Evolutionary conservation across 495 filamentous ascomycete species (phyloP).

Genomic region (Bryoglossum gracile): DNA sequence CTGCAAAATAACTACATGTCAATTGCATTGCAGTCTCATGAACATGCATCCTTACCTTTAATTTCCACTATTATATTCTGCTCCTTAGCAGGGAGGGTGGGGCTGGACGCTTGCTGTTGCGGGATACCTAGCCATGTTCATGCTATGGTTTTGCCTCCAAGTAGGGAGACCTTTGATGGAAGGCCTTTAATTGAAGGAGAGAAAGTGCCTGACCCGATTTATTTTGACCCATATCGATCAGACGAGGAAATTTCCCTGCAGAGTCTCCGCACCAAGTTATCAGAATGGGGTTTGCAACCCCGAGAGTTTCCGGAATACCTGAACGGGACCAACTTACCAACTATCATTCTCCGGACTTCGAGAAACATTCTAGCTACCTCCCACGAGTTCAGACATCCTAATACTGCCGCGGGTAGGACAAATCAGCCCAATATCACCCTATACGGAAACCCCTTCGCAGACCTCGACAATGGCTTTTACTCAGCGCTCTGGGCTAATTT

Average conservation of each 20-base stretch:
- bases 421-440: slow-evolving; percentile 20
- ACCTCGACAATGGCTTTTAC: slow-evolving; percentile 66
- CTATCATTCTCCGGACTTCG: slow-evolving; percentile 68
- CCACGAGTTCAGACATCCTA: slow-evolving; percentile 29
- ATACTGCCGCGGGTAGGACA: slow-evolving; percentile 13
- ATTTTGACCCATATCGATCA: slow-evolving; percentile 75
- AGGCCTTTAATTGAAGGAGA: slow-evolving; percentile 16
- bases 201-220: slow-evolving; percentile 51
- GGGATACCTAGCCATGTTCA: slow-evolving; percentile 76
- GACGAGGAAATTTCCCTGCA: slow-evolving; percentile 54
- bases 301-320: slow-evolving; percentile 50
- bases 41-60: slow-evolving; percentile 69
- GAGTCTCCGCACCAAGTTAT: slow-evolving; percentile 52
- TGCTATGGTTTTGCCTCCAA: slow-evolving; percentile 55
- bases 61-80: slow-evolving; percentile 58
- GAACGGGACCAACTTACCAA: slow-evolving; percentile 47
- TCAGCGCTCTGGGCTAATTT: slow-evolving; percentile 72
- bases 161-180: slow-evolving; percentile 57
- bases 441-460: slow-evolving; percentile 31
- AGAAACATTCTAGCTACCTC: slow-evolving; percentile 64
- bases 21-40: slow-evolving; percentile 57
- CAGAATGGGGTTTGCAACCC: slow-evolving; percentile 51
- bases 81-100: slow-evolving; percentile 44
- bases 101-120: slow-evolving; percentile 64
- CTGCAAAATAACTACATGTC: slow-evolving; percentile 83